A percentile compares a stretch with the other conserved stretches of the same genome.
These are phyloP conservation scores for Climacium dendroides DNA, from an alignment of 225 moss, liverwort and hornwort species.

Conservation along the genomic window DNA sequence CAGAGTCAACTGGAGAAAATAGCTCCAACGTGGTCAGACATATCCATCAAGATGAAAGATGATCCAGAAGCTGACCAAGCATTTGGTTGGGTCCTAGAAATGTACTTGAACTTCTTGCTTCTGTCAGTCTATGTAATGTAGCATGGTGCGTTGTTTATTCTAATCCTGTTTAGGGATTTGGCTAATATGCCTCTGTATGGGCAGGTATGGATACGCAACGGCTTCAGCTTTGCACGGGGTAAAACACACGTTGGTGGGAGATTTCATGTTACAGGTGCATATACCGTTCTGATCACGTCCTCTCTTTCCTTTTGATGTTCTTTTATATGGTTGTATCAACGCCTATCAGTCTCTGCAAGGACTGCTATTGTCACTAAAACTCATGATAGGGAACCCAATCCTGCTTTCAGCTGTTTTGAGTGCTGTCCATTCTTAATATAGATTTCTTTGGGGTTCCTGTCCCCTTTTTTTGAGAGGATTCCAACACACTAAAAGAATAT, in stretches of 20 bases:
- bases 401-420: not conserved
- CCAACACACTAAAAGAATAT: not conserved
- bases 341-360: not conserved
- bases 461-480: not conserved
- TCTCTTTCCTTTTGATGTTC: not conserved
- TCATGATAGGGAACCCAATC: not conserved
- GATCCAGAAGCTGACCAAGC: conserved; percentile 60
- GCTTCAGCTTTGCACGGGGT: conserved; percentile 77
- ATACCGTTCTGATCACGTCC: not conserved
- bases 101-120: conserved; percentile 28
- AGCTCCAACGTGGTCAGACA: conserved; percentile 83
- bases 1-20: conserved; percentile 79
- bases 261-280: conserved; percentile 86
- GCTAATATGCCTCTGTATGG: not conserved
- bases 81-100: conserved; percentile 97
- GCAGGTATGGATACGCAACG: conserved; percentile 91
- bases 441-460: not conserved
- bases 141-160: not conserved
- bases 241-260: conserved; percentile 47
- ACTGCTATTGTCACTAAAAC: not conserved
- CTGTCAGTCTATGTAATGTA: not conserved
- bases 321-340: not conserved
- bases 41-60: conserved; percentile 81
- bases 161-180: not conserved
- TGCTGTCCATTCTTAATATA: not conserved